Evolutionary conservation across 2,329 filamentous ascomycete species (phyloP).

Genomic region (Phyllosticta citrichinensis): DNA sequence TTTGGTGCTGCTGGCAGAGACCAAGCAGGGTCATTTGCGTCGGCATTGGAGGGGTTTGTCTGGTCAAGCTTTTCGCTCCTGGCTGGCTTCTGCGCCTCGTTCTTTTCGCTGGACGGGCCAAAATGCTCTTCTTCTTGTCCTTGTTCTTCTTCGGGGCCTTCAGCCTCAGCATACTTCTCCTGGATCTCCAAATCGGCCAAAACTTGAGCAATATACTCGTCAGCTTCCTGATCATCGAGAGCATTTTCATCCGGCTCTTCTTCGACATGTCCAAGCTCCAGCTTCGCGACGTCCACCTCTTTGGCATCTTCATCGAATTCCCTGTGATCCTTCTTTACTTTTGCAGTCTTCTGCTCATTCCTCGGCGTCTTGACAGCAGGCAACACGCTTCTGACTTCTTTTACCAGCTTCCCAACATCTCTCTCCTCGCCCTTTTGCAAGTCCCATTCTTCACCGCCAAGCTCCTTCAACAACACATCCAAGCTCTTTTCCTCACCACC

Average conservation of each 20-base stretch:
- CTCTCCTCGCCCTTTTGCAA: conserved; percentile 30
- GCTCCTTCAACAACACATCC: conserved; percentile 37
- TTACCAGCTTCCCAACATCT: conserved; percentile 31
- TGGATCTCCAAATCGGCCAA: conserved; percentile 38
- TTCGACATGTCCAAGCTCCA: conserved; percentile 15
- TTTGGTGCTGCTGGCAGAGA: conserved; percentile 37
- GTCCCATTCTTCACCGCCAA: conserved; percentile 30
- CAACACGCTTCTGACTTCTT: conserved; percentile 31
- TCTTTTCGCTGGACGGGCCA: not conserved
- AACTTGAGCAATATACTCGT: conserved; percentile 36
- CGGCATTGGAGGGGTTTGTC: no score
- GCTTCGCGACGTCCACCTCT: conserved; percentile 16
- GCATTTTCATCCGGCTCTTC: conserved; percentile 8
- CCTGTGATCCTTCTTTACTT: not conserved
- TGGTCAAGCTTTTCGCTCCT: not conserved
- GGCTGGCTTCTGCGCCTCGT: not conserved
- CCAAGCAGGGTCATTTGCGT: conserved; percentile 11
- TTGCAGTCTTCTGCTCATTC: conserved; percentile 1
- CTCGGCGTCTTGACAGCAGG: conserved; percentile 19
- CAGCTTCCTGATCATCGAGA: conserved; percentile 27
- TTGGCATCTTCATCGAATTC: conserved; percentile 7
- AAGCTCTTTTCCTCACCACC: conserved; percentile 32
- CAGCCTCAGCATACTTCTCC: conserved; percentile 25
- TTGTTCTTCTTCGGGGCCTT: conserved; percentile 1
- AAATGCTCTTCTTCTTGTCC: not conserved